phyloP scores from a whole-genome alignment of 306 rosid species.

The Cucurbita pepo region DNA sequence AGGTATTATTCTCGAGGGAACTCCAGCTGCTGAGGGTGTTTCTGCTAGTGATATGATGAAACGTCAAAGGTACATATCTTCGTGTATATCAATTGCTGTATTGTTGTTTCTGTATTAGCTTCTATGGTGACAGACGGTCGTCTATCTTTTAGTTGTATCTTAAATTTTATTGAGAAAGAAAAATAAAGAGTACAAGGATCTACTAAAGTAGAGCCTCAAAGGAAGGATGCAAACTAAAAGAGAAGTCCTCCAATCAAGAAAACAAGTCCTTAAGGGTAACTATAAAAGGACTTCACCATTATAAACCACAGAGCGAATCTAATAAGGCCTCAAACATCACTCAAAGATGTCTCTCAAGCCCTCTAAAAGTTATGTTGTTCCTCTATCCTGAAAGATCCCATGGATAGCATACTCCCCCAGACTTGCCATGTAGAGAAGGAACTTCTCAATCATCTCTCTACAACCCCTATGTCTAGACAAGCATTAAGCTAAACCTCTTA shows the following conservation, averaged over 20 bases:
- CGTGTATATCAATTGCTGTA: neutral
- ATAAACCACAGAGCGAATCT: too few species aligned
- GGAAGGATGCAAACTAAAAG: neutral
- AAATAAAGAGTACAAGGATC: neutral
- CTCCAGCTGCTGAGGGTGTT: slow-evolving; percentile 94
- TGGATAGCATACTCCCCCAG: too few species aligned
- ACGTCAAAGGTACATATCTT: slow-evolving; percentile 60
- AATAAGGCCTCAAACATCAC: too few species aligned
- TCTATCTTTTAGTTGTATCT: neutral
- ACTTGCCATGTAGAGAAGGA: too few species aligned
- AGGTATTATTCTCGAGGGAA: slow-evolving; percentile 76
- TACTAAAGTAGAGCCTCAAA: neutral
- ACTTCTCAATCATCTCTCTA: too few species aligned
- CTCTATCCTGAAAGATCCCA: too few species aligned
- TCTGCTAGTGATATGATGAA: slow-evolving; percentile 64
- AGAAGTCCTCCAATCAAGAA: neutral
- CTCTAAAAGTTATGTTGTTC: too few species aligned
- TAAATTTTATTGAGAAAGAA: neutral
- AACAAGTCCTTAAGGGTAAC: too few species aligned
- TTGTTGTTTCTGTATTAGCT: neutral
- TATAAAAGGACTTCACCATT: too few species aligned
- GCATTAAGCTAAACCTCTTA: too few species aligned
- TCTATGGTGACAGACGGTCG: neutral
- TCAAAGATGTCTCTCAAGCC: too few species aligned
- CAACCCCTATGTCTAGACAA: too few species aligned